Percentiles rank a stretch among this genome's conserved stretches.
Conservation (phyloP, 202 grass and related monocot species). For the Hordeum pubiflorum region DNA sequence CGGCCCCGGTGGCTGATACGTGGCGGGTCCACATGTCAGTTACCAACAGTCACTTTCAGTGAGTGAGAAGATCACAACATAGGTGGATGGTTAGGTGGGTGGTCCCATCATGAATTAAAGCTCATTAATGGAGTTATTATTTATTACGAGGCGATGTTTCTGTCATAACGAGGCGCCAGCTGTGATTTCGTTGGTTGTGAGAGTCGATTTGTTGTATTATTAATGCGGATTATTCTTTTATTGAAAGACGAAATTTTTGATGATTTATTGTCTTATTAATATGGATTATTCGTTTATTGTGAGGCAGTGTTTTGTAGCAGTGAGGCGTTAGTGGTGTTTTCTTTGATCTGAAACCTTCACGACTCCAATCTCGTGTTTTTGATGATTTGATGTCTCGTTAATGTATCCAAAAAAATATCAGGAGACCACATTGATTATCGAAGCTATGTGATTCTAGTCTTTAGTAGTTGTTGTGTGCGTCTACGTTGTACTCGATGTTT, state of each 20-base stretch:
- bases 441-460: no score
- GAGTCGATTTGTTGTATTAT: neutral
- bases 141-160: neutral
- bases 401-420: neutral
- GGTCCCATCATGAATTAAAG: no score
- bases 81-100: no score
- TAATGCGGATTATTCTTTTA: neutral
- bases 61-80: no score
- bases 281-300: neutral
- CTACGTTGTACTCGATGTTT: no score
- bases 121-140: neutral
- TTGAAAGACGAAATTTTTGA: no score
- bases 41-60: no score
- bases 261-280: neutral
- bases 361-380: neutral
- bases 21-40: neutral
- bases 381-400: neutral
- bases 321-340: neutral
- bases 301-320: neutral
- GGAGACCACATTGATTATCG: no score
- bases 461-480: no score
- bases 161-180: neutral
- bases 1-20: neutral
- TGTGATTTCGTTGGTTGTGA: no score
- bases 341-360: neutral